Evolutionary conservation across 176 grass and related monocot species (phyloP), one percentile per base, ranked within the genome.

Genomic region (Musa beccarii): DNA sequence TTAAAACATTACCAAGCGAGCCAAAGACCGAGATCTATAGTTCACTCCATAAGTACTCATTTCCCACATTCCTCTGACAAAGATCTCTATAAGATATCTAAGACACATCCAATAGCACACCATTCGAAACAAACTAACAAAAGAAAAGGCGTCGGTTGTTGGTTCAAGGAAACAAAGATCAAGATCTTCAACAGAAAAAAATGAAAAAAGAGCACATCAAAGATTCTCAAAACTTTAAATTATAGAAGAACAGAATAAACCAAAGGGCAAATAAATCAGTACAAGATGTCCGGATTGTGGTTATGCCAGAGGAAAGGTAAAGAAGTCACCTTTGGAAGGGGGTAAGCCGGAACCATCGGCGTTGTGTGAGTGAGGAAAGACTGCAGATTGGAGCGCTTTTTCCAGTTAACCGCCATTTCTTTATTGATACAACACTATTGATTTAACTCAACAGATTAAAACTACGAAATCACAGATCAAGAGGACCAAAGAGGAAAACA

Each of bases 251-350:
- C 19, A 23, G 49, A 10, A 28, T 49, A 69, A 4, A 7, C 15
- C 10, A 73, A 73, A 54, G 50, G 3, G 5, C 19, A 6, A 75
- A 75, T 11, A 25, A 59, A 75, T n/a, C 2, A 24, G 1, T 5
- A 2, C n/a, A 9, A 75, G 13, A 15, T 2, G 59, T 12, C 25
- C 12, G 26, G 28, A 14, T 29, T 29, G 13, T 9, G 22, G 34
- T 43, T 15, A 34, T 14, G 24, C 25, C 5, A 19, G 23, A 29
- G 1, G 26, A 52, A 2, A 52, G 34, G 15, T 2, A 78, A 55
- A 78, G 23, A 9, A 55, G 51, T 21, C 76, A 68, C 76, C 76
- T 78, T 78, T 13, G 76, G 76, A 17, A 78, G 62, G 25, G 76
- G 21, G 17, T 78, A 54, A 11, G 62, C 49, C 13, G 76, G 63